These are phyloP conservation scores for Russula virescens DNA, from an alignment of 768 basidiomycete species.

Conservation along the genomic window DNA sequence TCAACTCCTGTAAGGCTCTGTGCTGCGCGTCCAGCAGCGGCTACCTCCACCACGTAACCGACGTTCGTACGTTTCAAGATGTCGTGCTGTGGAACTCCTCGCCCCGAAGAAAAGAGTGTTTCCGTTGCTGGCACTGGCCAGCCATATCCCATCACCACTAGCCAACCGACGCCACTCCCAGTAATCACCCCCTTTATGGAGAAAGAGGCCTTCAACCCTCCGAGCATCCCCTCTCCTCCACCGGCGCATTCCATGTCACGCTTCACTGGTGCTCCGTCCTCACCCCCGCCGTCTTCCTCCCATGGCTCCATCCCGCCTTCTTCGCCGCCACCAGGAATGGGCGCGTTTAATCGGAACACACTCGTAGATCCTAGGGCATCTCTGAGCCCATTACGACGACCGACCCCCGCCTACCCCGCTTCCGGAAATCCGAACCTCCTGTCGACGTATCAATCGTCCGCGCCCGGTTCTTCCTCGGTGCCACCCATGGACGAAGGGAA, in stretches of 20 bases:
- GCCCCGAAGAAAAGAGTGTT: slow-evolving; percentile 29
- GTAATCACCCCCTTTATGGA: slow-evolving; percentile 11
- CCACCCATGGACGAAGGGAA: slow-evolving; percentile 56
- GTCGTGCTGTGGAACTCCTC: slow-evolving; percentile 56
- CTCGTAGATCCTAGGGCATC: background rate
- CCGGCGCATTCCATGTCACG: background rate
- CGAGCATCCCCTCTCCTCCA: slow-evolving; percentile 1
- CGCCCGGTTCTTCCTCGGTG: slow-evolving; percentile 1
- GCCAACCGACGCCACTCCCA: slow-evolving; percentile 46
- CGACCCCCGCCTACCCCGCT: slow-evolving; percentile 14
- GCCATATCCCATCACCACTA: slow-evolving; percentile 35
- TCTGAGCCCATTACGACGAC: slow-evolving; percentile 13
- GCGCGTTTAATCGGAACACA: background rate
- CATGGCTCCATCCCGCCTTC: slow-evolving; percentile 2
- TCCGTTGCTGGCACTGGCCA: slow-evolving; percentile 26
- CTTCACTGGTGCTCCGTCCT: background rate
- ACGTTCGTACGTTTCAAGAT: slow-evolving; percentile 30
- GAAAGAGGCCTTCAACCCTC: background rate
- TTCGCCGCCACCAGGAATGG: background rate
- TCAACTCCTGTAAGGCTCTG: background rate
- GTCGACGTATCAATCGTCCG: slow-evolving; percentile 12
- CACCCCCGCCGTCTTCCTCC: background rate
- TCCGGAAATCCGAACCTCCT: slow-evolving; percentile 8
- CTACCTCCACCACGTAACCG: slow-evolving; percentile 30
- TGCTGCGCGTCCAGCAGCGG: background rate